Base-by-base conservation (phyloP, 169 alveolate species). In the Cryptosporidium sp. region DNA sequence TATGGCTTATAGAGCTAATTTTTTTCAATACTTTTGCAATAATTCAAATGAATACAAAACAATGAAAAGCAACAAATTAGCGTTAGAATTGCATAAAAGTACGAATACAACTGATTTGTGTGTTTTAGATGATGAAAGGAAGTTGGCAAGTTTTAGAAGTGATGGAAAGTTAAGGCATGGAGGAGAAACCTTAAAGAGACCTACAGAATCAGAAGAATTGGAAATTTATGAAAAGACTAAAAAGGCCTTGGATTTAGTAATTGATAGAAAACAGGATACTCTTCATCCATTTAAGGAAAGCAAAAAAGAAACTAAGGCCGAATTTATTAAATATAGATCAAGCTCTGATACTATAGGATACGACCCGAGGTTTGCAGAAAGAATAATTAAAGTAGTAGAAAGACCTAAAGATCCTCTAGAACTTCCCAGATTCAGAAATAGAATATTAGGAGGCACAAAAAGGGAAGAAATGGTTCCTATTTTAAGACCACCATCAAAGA, bases 361-460 rank as follows among this genome's bases (percentile, higher is more conserved):
- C 59, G 93, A 94, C 86, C 87, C 92, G 51, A 89, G 86, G 45
- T 86, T 84, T 67, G 86, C 93, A 37, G 97, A 96, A 86, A 94
- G 98, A 61, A 93, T 97, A 37, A 93, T 96, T 80, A 93, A 96
- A 85, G 93, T 97, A 86, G 97, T 96, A 18, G 98, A 96, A 85
- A 92, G 92, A 75, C 96, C 94, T 31, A 93, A 91, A 39, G 99
- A 98, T 85, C 99, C 99, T 0, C 67, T 98, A 91, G 98, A 96
- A 70, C 99, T 99, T 3, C 97, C 99, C 0, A 94, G 96, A 84
- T 97, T 96, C 86, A 94, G 94, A 75, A 98, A 98, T 92, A 97
- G 97, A 93, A 95, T 96, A 93, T 94, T 97, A 23, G 70, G 84
- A 39, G 71, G 86, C 6, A 52, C 45, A 14, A 62, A 71, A 52